Percentiles rank a stretch among this genome's conserved stretches.
These are phyloP conservation scores for Penicillium angulare DNA, from an alignment of 495 filamentous ascomycete species.

Conservation along the genomic window DNA sequence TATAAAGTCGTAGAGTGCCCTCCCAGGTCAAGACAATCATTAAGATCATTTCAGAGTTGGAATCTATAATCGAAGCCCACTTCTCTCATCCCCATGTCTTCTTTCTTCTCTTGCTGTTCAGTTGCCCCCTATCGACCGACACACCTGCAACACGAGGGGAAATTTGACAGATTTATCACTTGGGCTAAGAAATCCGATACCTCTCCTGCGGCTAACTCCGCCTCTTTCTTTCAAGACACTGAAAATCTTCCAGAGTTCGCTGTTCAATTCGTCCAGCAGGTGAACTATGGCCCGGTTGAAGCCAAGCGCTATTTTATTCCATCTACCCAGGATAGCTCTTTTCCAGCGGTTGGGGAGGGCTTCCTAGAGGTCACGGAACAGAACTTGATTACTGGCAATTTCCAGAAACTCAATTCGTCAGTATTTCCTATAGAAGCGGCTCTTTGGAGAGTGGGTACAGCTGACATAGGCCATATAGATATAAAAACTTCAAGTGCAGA, in stretches of 20 bases:
- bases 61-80: no score
- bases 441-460: not conserved
- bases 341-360: not conserved
- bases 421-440: not conserved
- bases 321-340: not conserved
- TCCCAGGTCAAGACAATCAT: no score
- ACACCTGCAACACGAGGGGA: constrained; percentile 2
- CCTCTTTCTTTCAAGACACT: constrained; percentile 2
- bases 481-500: constrained; percentile 13
- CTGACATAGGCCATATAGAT: not conserved
- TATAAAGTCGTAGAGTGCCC: no score
- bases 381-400: constrained; percentile 8
- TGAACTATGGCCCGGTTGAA: constrained; percentile 11
- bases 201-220: not conserved
- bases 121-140: constrained; percentile 2
- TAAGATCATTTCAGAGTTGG: no score
- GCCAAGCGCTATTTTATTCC: constrained; percentile 12
- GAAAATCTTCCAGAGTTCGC: not conserved
- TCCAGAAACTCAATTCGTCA: constrained; percentile 12
- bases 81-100: constrained; percentile 1
- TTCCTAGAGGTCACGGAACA: constrained; percentile 12
- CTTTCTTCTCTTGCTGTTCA: constrained; percentile 10
- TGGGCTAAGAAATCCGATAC: constrained; percentile 7
- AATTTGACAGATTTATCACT: constrained; percentile 6
- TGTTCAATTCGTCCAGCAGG: constrained; percentile 10